Base-by-base conservation (phyloP, 352 stramenopile genomes). In the Phytophthora niederhauseri region DNA sequence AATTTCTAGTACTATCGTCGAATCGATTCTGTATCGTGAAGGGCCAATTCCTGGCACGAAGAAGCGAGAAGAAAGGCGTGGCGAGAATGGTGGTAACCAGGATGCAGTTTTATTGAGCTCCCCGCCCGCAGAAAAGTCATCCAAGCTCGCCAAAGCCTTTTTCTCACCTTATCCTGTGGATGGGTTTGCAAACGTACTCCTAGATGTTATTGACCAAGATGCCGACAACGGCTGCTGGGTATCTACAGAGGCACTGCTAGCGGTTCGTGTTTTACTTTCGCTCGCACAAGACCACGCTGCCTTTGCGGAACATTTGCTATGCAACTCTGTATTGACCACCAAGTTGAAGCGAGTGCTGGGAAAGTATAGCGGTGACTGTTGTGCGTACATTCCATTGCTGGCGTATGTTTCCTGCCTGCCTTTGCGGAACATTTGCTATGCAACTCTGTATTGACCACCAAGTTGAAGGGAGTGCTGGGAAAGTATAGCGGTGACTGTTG, bases 221-320 rank as follows among this genome's bases (percentile, higher is more conserved):
- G 34, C 3, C 15, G 70, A 81, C 6, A 67, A 36, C 3, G 67
- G 65, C 1, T 63, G 59, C 7, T 84, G 79, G 31, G 36, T 70
- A 19, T 70, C 66, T 20, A 38, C 71, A 2, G 87, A 95, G 59
- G 75, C 71, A 11, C 43, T 88, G 12, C 46, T 93, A 0, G 62
- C 80, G 0, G 53, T 80, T 15, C 84, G 87, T 2, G 68, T 95
- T 19, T 50, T 95, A 4, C 46, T 95, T 0, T 90, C 84, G 0
- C 67, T 95, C 30, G 77, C 73, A 15, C 87, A 95, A 66, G 61
- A 57, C 7, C 75, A 81, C 11, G n/a, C 66, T 4, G 41, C 9
- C n/a, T 91, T 93, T 51, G 82, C 80, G 2, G 76, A 85, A 2
- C 64, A 91, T 48, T 71, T 77, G 38, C 11, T 95, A 0, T 83